Conservation (phyloP, 306 rosid genomes). For the Gillenia trifoliata region DNA sequence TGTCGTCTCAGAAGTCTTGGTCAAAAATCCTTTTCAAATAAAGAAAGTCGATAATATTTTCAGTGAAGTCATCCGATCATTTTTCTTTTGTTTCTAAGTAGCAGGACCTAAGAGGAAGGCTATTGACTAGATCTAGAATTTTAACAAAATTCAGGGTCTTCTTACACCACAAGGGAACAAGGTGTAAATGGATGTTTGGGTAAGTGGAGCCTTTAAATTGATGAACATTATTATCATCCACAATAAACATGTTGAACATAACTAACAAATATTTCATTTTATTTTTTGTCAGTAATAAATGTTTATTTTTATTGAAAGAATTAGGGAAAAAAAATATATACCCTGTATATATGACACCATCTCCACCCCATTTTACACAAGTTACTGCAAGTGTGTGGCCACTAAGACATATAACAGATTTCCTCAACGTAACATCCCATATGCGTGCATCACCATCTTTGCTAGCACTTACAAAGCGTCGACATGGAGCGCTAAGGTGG, state of each 20-base stretch:
- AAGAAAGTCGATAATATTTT: not conserved
- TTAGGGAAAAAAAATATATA: slow-evolving; percentile 26
- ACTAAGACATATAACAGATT: slow-evolving; percentile 57
- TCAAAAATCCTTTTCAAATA: not conserved
- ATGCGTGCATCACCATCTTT: slow-evolving; percentile 98
- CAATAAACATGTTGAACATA: not conserved
- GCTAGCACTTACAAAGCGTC: slow-evolving; percentile 94
- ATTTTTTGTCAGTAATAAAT: not conserved
- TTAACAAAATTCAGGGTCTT: not conserved
- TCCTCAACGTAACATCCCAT: slow-evolving; percentile 75
- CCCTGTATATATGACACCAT: slow-evolving; percentile 93
- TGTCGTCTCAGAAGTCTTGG: not conserved
- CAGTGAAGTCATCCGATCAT: not conserved
- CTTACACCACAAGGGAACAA: not conserved
- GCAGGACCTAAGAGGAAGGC: no score
- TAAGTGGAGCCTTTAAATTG: not conserved
- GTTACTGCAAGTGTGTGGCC: slow-evolving; percentile 93
- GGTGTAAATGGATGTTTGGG: not conserved
- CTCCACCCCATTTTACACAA: slow-evolving; percentile 98
- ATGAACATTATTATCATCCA: not conserved
- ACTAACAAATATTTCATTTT: not conserved
- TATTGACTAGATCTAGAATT: not conserved
- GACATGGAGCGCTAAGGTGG: slow-evolving; percentile 80
- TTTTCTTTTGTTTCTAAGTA: not conserved
- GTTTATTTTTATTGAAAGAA: not conserved